Evolutionary conservation across 345 rosid species (phyloP).

Genomic region (Psidium friedrichsthalianum): DNA sequence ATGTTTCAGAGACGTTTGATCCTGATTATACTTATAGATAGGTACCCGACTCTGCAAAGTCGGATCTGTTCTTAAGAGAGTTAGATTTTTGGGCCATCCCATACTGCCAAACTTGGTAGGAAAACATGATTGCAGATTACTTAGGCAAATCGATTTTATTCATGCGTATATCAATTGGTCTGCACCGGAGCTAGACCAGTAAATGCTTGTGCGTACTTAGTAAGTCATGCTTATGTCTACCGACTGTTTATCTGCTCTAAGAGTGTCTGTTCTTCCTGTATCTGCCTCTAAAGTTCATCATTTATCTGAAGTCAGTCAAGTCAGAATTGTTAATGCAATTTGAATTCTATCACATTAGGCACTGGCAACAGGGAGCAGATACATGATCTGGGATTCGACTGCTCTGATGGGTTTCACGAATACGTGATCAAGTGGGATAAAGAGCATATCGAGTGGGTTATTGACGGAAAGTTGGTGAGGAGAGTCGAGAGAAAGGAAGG

Average conservation of each 20-base stretch:
- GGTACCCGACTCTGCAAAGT: background rate
- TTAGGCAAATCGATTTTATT: background rate
- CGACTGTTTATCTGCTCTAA: background rate
- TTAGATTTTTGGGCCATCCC: background rate
- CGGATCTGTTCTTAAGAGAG: background rate
- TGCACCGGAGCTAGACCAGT: background rate
- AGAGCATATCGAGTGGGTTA: constrained; percentile 38
- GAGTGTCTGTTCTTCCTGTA: background rate
- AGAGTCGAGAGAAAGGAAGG: constrained; percentile 31
- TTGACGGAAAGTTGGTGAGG: constrained; percentile 42
- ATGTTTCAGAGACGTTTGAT: background rate
- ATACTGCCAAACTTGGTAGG: background rate
- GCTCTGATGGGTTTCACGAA: constrained; percentile 44
- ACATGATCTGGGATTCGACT: constrained; percentile 46
- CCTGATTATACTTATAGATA: background rate
- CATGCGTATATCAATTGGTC: background rate
- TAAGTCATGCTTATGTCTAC: background rate
- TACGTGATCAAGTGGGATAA: constrained; percentile 41
- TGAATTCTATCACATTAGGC: constrained; percentile 5
- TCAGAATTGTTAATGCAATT: background rate
- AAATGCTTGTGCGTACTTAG: background rate
- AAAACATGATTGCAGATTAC: background rate
- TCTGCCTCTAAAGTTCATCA: background rate
- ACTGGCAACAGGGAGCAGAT: constrained; percentile 35
- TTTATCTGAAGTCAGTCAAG: background rate